These are phyloP conservation scores for Phylloporus arenicola DNA, from an alignment of 768 basidiomycete species.

Conservation along the genomic window DNA sequence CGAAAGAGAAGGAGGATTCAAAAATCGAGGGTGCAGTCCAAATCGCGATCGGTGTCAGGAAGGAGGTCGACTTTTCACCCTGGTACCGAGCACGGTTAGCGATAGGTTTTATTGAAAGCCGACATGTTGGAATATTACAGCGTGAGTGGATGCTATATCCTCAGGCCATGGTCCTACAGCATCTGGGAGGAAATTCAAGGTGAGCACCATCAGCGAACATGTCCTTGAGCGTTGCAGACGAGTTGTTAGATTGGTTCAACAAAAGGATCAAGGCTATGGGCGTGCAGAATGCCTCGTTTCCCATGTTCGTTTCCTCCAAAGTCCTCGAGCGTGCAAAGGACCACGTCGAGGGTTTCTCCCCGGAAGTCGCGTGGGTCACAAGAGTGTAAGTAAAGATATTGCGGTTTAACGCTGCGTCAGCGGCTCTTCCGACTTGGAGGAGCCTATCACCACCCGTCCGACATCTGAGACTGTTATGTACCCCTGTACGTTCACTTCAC, in stretches of 20 bases:
- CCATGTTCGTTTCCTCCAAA: conserved; percentile 93
- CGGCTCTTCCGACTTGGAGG: conserved; percentile 89
- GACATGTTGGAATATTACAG: conserved; percentile 99
- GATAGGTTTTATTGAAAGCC: conserved; percentile 89
- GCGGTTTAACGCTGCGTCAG: conserved; percentile 34
- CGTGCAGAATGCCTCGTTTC: conserved; percentile 98
- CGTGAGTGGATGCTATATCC: conserved; percentile 97
- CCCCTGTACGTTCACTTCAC: conserved; percentile 63
- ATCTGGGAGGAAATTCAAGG: conserved; percentile 97
- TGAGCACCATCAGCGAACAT: conserved; percentile 29
- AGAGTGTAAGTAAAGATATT: conserved; percentile 59
- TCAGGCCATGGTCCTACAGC: conserved; percentile 94
- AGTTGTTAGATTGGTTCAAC: conserved; percentile 83
- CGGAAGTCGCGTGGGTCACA: conserved; percentile 99
- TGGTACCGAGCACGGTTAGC: conserved; percentile 61
- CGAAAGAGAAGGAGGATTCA: conserved; percentile 65
- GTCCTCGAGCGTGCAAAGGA: conserved; percentile 96
- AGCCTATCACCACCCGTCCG: conserved; percentile 95
- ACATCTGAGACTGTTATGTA: conserved; percentile 99
- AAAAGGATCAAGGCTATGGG: conserved; percentile 86
- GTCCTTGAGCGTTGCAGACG: neutral
- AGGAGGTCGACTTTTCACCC: conserved; percentile 88
- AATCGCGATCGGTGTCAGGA: conserved; percentile 92
- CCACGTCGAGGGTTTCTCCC: conserved; percentile 98
- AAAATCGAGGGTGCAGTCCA: conserved; percentile 86